Evolutionary conservation across 768 basidiomycete genomes (phyloP).

Genomic region (Suillus subaureus): DNA sequence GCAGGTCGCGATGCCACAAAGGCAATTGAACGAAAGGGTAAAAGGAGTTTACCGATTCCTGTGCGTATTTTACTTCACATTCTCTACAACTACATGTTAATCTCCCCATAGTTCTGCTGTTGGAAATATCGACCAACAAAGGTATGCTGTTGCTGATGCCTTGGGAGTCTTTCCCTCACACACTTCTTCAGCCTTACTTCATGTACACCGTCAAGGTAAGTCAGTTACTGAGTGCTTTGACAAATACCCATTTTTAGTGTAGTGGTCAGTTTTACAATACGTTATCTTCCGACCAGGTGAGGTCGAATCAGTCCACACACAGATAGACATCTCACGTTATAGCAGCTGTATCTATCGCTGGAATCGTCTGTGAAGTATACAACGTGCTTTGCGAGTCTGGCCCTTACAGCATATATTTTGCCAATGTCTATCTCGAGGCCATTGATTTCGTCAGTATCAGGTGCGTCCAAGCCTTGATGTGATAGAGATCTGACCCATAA

Average conservation of each 20-base stretch:
- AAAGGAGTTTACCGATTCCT: slow-evolving; percentile 69
- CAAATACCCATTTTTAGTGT: slow-evolving; percentile 5
- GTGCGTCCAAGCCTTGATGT: slow-evolving; percentile 35
- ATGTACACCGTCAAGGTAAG: slow-evolving; percentile 84
- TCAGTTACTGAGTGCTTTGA: background rate
- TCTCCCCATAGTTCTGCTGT: slow-evolving; percentile 63
- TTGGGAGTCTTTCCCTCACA: slow-evolving; percentile 3
- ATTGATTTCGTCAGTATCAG: slow-evolving; percentile 85
- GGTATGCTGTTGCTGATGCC: slow-evolving; percentile 33
- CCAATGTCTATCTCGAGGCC: slow-evolving; percentile 68
- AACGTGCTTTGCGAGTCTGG: slow-evolving; percentile 70
- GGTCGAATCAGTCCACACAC: background rate
- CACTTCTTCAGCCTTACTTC: slow-evolving; percentile 66
- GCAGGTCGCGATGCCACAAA: slow-evolving; percentile 60
- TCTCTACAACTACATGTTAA: background rate
- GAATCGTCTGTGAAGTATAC: slow-evolving; percentile 74
- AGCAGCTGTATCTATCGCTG: slow-evolving; percentile 55
- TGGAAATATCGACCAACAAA: slow-evolving; percentile 85
- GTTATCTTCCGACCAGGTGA: slow-evolving; percentile 67
- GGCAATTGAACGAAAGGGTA: slow-evolving; percentile 81
- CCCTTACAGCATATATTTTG: slow-evolving; percentile 60
- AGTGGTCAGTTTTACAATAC: slow-evolving; percentile 93
- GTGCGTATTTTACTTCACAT: slow-evolving; percentile 38
- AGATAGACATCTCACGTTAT: background rate
- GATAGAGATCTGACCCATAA: background rate